phyloP scores from a whole-genome alignment of 2,329 filamentous ascomycete species.

The Talaromyces islandicus region DNA sequence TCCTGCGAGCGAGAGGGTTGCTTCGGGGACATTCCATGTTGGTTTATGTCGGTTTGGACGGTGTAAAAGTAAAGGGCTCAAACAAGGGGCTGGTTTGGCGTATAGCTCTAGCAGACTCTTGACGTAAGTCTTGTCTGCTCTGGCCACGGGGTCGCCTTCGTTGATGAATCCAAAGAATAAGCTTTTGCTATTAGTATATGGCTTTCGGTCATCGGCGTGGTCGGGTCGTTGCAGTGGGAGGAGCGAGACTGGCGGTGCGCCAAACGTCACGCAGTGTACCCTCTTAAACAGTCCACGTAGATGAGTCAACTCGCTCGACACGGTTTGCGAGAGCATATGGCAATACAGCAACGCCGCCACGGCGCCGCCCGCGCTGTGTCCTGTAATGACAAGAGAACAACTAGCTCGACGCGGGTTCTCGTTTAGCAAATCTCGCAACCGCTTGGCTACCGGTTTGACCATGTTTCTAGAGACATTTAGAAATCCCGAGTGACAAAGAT shows the following conservation, averaged over 20 bases:
- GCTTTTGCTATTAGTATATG: slow-evolving; percentile 51
- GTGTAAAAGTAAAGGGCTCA: too few relatives aligned
- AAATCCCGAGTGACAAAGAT: slow-evolving; percentile 76
- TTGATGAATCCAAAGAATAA: slow-evolving; percentile 77
- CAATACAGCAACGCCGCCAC: slow-evolving; percentile 73
- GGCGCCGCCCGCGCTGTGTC: slow-evolving; percentile 80
- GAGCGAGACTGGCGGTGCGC: slow-evolving; percentile 71
- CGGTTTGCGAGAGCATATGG: slow-evolving; percentile 57
- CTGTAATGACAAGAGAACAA: slow-evolving; percentile 73
- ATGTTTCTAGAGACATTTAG: slow-evolving; percentile 69
- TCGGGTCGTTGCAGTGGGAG: slow-evolving; percentile 59
- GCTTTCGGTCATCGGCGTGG: slow-evolving; percentile 14
- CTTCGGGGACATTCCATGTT: slow-evolving; percentile 60
- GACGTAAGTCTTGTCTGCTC: slow-evolving; percentile 72
- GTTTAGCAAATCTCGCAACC: slow-evolving; percentile 62
- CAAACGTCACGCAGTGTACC: slow-evolving; percentile 80
- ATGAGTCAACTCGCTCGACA: slow-evolving; percentile 62
- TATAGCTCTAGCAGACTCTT: slow-evolving; percentile 67
- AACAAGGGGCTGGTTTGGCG: slow-evolving; percentile 44
- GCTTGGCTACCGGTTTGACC: slow-evolving; percentile 64
- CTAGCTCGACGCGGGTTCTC: slow-evolving; percentile 62
- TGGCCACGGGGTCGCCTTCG: slow-evolving; percentile 73
- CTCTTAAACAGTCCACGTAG: slow-evolving; percentile 68
- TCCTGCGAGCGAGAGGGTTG: slow-evolving; percentile 65
- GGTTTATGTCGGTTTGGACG: slow-evolving; percentile 12